phyloP scores from a whole-genome alignment of 441 rosid species.

The Arabidopsis hybrid region DNA sequence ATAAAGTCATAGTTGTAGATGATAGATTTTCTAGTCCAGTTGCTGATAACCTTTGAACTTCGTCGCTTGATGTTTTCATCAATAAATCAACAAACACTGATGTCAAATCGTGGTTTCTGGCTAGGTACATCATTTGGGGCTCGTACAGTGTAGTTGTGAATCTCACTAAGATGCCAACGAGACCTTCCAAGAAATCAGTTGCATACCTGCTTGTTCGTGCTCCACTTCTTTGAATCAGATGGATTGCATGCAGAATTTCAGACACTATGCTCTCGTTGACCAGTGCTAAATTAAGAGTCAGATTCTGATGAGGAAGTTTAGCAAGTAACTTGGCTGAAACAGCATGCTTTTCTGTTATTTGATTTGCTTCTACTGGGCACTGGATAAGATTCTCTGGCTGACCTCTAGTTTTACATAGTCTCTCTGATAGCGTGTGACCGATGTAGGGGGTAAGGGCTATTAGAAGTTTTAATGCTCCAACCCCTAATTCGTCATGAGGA shows the following conservation, averaged over 20 bases:
- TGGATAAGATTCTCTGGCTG: constrained; percentile 77
- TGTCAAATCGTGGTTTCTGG: constrained; percentile 75
- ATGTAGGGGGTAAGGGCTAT: constrained; percentile 64
- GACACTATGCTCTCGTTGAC: constrained; percentile 60
- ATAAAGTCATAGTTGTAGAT: constrained; percentile 65
- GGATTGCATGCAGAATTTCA: constrained; percentile 58
- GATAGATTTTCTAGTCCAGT: constrained; percentile 86
- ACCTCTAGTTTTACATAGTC: constrained; percentile 81
- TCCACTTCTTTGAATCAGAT: constrained; percentile 64
- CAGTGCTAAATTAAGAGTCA: constrained; percentile 80
- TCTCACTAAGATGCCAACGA: constrained; percentile 83
- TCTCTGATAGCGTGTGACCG: constrained; percentile 74
- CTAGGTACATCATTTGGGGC: constrained; percentile 66
- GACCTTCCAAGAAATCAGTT: constrained; percentile 75
- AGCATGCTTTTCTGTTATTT: constrained; percentile 77
- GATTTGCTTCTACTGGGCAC: constrained; percentile 48
- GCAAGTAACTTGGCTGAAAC: constrained; percentile 81
- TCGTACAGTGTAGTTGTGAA: constrained; percentile 88
- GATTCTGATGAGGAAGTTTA: constrained; percentile 78
- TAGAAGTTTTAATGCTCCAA: constrained; percentile 76
- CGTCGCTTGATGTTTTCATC: constrained; percentile 76
- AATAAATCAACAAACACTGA: constrained; percentile 76
- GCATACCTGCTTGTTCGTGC: constrained; percentile 74
- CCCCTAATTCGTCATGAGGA: constrained; percentile 71
- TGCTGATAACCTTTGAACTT: constrained; percentile 89